phyloP scores from a whole-genome alignment of 306 rosid genomes.

The Prunus davidiana region DNA sequence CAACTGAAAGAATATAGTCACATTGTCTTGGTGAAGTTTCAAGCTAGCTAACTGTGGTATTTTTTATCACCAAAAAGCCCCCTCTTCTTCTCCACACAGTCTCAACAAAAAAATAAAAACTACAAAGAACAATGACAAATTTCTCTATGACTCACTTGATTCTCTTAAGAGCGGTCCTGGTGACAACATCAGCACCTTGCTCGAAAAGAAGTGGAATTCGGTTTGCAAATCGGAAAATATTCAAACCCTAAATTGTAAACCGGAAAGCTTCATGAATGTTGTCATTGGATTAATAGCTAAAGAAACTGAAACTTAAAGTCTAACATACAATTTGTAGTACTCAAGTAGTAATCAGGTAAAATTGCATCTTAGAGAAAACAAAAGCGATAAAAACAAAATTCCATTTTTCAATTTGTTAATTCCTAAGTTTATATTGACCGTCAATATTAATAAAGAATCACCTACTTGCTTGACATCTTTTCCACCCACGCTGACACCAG shows the following conservation, averaged over 20 bases:
- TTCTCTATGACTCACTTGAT: constrained; percentile 57
- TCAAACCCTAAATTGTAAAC: constrained; percentile 69
- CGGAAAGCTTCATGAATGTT: constrained; percentile 13
- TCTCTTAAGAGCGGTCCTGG: constrained; percentile 90
- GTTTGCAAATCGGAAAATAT: constrained; percentile 93
- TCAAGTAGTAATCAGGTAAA: constrained; percentile 2
- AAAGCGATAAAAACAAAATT: neutral
- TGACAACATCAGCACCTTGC: constrained; percentile 99
- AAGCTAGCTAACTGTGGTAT: neutral
- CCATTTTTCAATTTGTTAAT: neutral
- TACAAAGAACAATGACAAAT: constrained; percentile 2
- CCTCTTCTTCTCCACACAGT: neutral
- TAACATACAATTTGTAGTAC: neutral
- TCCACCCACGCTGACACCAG: constrained; percentile 96
- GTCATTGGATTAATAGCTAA: neutral
- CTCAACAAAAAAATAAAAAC: constrained; percentile 1
- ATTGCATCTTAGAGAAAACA: neutral
- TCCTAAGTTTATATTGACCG: neutral
- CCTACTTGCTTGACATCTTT: constrained; percentile 88
- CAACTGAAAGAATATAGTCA: constrained; percentile 49
- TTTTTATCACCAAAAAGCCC: neutral
- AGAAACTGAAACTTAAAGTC: neutral
- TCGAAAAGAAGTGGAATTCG: constrained; percentile 99
- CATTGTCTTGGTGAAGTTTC: constrained; percentile 10
- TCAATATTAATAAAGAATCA: constrained; percentile 16